Evolutionary conservation across 768 basidiomycete species (phyloP).

Genomic region (Auricularia sp.): DNA sequence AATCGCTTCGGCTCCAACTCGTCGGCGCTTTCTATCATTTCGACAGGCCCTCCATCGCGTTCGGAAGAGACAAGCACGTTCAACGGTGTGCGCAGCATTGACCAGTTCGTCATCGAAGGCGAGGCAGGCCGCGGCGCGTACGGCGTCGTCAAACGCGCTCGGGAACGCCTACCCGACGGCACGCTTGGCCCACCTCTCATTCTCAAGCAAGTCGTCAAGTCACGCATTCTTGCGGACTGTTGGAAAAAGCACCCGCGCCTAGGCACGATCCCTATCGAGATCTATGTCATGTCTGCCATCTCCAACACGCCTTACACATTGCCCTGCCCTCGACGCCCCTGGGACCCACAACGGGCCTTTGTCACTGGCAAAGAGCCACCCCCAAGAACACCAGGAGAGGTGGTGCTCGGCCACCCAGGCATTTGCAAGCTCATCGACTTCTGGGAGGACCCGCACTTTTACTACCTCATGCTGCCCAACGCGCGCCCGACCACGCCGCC

Average conservation of each 20-base stretch:
- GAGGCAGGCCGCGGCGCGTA: conserved; percentile 94
- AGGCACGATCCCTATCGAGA: conserved; percentile 97
- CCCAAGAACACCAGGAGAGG: conserved; percentile 45
- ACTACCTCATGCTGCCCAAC: conserved; percentile 84
- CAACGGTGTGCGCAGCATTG: conserved; percentile 60
- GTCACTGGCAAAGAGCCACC: conserved; percentile 15
- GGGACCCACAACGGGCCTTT: conserved; percentile 58
- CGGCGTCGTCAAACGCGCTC: conserved; percentile 84
- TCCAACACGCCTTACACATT: conserved; percentile 72
- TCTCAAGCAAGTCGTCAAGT: conserved; percentile 98
- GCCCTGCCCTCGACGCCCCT: conserved; percentile 60
- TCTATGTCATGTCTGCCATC: conserved; percentile 86
- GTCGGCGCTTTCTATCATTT: conserved; percentile 49
- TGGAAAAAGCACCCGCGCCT: conserved; percentile 96
- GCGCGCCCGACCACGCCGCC: conserved; percentile 37
- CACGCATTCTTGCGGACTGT: conserved; percentile 94
- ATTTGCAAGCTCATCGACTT: conserved; percentile 92
- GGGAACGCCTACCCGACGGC: conserved; percentile 66
- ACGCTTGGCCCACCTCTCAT: conserved; percentile 82
- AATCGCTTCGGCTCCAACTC: conserved; percentile 54
- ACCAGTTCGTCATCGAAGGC: conserved; percentile 73
- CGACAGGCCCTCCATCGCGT: conserved; percentile 56
- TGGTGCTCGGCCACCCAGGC: conserved; percentile 85
- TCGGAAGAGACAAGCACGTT: conserved; percentile 28
- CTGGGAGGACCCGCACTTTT: conserved; percentile 93